Evolutionary conservation across 2,329 filamentous ascomycete genomes (phyloP), one percentile per base, ranked within the genome.

Genomic region (Eutypa lata): DNA sequence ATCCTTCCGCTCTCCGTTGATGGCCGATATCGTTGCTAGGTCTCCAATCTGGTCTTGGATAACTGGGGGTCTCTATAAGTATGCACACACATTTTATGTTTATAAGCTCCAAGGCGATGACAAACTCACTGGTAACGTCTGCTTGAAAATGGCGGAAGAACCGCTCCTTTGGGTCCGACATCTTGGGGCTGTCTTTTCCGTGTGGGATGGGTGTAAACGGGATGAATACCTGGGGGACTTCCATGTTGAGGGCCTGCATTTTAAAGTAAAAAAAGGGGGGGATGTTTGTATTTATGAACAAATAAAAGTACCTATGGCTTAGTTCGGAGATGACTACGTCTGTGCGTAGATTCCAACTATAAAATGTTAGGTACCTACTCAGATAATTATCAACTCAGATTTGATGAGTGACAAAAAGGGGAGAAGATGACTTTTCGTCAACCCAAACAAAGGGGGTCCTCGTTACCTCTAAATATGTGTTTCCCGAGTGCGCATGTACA

Each of bases 81-180:
- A n/a, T 21, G 18, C 26, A 31, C 10, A 10, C 26, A 21, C 18
- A 31, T 31, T 31, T 6, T 31, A 31, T 31, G 26, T 31, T 6
- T 31, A 31, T 31, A 31, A 31, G 26, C 26, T 31, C 26, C 26
- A 31, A 31, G 26, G 10, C 26, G 26, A 31, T 10, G 10, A 31
- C 6, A 31, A 31, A 31, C 76, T 68, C 74, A 91, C 90, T 80
- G 46, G 83, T 83, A 49, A 89, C 83, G 70, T 89, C 86, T 62
- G 86, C 80, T 60, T 90, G 87, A 65, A 96, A 96, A 67, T 91
- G 88, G 61, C 85, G 83, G 69, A 93, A 92, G 75, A 96, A 96
- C 37, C 84, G 84, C 65, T 93, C 87, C 61, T 91, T 94, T 53
- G 83, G 72, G 53, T 80, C 76, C 55, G 68, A 65, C 71, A 74